Evolutionary conservation across 129 eudicot species (phyloP).

Genomic region (Flaveria ramosissima): DNA sequence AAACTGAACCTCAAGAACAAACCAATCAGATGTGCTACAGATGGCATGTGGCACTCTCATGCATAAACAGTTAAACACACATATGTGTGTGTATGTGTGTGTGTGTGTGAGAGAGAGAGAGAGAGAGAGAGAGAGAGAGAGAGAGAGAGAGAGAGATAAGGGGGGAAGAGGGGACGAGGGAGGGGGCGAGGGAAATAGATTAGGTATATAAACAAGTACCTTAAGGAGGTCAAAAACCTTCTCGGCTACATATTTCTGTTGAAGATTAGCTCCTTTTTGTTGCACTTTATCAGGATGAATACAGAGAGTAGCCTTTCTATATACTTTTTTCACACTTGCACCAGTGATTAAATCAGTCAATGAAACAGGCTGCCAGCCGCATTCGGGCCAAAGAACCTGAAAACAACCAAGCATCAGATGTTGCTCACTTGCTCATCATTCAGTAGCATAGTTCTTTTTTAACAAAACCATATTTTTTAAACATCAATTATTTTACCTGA

Average conservation of each 20-base stretch:
- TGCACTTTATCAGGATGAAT: slow-evolving; percentile 98
- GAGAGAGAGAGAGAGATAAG: too few relatives aligned
- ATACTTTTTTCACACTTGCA: slow-evolving; percentile 76
- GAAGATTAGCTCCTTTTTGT: slow-evolving; percentile 94
- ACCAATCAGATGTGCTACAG: slow-evolving; percentile 7
- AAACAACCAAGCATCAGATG: slow-evolving; percentile 10
- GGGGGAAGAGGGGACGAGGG: too few relatives aligned
- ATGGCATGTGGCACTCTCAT: neutral
- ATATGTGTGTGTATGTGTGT: too few relatives aligned
- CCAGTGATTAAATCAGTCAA: slow-evolving; percentile 79
- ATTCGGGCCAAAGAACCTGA: slow-evolving; percentile 96
- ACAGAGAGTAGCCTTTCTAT: slow-evolving; percentile 91
- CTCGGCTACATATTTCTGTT: slow-evolving; percentile 92
- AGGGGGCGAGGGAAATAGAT: too few relatives aligned
- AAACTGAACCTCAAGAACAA: neutral
- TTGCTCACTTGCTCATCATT: slow-evolving; percentile 21
- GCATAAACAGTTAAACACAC: too few relatives aligned
- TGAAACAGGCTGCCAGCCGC: slow-evolving; percentile 97
- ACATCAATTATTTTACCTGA: neutral
- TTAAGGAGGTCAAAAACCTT: slow-evolving; percentile 93
- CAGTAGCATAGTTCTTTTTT: neutral
- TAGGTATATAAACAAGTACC: slow-evolving; percentile 42
- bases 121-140: too few relatives aligned
- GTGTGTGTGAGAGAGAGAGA: too few relatives aligned
- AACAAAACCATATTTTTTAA: neutral